These are phyloP conservation scores for Cladosporium cucumerinum DNA, from an alignment of 2,329 filamentous ascomycete genomes.

Conservation along the genomic window DNA sequence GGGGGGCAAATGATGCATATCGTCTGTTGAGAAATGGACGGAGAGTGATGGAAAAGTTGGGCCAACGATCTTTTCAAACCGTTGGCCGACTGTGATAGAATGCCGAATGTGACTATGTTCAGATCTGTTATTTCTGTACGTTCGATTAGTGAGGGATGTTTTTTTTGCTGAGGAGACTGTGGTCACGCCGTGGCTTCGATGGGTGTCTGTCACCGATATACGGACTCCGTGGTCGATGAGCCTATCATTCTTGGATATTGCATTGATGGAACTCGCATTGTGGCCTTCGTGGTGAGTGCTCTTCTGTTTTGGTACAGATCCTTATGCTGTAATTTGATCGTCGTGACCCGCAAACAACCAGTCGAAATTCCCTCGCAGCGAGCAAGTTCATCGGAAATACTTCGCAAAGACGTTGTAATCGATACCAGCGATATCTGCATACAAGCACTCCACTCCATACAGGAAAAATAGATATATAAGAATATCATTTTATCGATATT, in stretches of 20 bases:
- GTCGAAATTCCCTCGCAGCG: no score
- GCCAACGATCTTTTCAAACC: not conserved
- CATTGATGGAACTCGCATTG: no score
- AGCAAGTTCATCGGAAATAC: not conserved
- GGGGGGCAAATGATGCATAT: not conserved
- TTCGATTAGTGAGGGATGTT: not conserved
- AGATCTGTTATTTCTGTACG: not conserved
- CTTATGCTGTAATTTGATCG: no score
- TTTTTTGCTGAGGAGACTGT: no score
- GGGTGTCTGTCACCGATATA: no score
- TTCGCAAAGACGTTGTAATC: not conserved
- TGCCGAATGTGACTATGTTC: slow-evolving; percentile 1
- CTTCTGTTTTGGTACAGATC: no score
- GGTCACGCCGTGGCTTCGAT: no score
- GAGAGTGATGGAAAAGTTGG: not conserved
- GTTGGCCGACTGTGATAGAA: not conserved
- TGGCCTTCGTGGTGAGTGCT: no score
- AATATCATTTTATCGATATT: not conserved
- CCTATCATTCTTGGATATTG: no score
- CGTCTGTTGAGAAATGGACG: not conserved
- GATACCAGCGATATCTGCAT: not conserved
- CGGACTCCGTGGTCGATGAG: no score
- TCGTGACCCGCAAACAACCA: not conserved
- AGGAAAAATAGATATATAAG: no score
- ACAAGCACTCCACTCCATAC: no score